Conservation (phyloP, 495 filamentous ascomycete species). For the Aspergillus affinis region DNA sequence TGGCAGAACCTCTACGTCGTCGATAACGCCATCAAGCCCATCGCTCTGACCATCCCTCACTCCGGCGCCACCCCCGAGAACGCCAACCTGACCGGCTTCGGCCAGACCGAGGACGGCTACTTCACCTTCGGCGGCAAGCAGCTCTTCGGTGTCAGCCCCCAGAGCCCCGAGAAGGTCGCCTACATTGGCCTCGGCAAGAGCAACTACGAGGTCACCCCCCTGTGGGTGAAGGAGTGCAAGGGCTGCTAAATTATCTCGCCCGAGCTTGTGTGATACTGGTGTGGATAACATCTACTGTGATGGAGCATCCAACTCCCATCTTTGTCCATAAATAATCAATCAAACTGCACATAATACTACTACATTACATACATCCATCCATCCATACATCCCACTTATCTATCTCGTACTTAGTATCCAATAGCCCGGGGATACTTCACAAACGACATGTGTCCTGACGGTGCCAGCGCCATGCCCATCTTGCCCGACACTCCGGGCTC, state of each 20-base stretch:
- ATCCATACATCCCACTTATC: background rate
- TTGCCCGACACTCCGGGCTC: slow-evolving; percentile 27
- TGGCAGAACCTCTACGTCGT: slow-evolving; percentile 36
- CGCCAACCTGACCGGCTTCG: slow-evolving; percentile 28
- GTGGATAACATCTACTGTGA: background rate
- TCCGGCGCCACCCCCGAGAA: slow-evolving; percentile 29
- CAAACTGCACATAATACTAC: background rate
- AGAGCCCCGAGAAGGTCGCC: slow-evolving; percentile 23
- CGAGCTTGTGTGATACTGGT: background rate
- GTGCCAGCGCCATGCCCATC: slow-evolving; percentile 34
- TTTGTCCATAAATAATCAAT: background rate
- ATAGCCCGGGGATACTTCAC: slow-evolving; percentile 32
- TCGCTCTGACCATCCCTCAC: slow-evolving; percentile 33
- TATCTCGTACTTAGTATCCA: slow-evolving; percentile 20
- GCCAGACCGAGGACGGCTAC: slow-evolving; percentile 28
- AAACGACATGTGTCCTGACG: slow-evolving; percentile 49
- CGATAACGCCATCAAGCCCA: slow-evolving; percentile 22
- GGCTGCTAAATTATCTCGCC: background rate
- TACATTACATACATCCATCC: background rate
- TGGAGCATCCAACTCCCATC: background rate
- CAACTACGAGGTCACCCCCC: slow-evolving; percentile 18
- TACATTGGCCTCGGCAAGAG: slow-evolving; percentile 26
- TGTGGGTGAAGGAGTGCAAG: slow-evolving; percentile 37
- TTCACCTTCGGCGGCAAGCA: slow-evolving; percentile 29
- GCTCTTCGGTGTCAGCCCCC: slow-evolving; percentile 29